Conservation (phyloP, 2,329 filamentous ascomycete genomes). For the Curvularia sp. region DNA sequence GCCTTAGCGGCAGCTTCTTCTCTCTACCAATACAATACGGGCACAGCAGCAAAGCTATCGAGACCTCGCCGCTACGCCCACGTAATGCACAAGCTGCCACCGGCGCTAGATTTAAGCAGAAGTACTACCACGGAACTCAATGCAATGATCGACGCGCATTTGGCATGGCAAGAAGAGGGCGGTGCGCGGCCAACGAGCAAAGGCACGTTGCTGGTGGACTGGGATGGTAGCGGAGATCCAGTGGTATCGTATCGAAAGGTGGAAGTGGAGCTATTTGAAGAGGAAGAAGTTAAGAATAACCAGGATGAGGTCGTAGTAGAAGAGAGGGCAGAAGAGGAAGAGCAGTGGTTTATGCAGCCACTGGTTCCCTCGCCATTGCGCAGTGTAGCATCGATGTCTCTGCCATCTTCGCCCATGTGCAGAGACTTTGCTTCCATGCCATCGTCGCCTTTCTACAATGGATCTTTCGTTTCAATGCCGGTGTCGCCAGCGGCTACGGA, state of each 20-base stretch:
- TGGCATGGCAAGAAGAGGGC: background rate
- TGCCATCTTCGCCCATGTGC: background rate
- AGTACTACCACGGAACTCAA: background rate
- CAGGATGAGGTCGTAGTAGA: no score
- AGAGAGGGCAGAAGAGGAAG: background rate
- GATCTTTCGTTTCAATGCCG: background rate
- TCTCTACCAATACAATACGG: background rate
- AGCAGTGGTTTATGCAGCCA: background rate
- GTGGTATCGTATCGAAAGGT: background rate
- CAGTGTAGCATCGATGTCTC: background rate
- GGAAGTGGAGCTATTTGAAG: background rate
- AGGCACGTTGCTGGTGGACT: conserved; percentile 1
- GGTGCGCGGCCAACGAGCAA: background rate
- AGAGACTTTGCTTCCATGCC: background rate
- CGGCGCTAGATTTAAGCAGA: background rate
- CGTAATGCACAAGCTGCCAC: background rate
- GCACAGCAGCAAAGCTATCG: background rate
- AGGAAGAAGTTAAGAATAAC: no score
- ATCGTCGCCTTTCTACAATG: background rate
- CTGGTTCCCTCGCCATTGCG: background rate
- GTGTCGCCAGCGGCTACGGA: background rate
- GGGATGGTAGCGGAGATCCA: background rate
- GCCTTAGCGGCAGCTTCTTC: background rate
- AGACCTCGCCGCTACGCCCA: background rate
- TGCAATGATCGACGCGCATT: background rate